A percentile compares a stretch with the other conserved stretches of the same genome.
These are phyloP conservation scores for Linum usitatissimum DNA, from an alignment of 345 rosid species.

Conservation along the genomic window DNA sequence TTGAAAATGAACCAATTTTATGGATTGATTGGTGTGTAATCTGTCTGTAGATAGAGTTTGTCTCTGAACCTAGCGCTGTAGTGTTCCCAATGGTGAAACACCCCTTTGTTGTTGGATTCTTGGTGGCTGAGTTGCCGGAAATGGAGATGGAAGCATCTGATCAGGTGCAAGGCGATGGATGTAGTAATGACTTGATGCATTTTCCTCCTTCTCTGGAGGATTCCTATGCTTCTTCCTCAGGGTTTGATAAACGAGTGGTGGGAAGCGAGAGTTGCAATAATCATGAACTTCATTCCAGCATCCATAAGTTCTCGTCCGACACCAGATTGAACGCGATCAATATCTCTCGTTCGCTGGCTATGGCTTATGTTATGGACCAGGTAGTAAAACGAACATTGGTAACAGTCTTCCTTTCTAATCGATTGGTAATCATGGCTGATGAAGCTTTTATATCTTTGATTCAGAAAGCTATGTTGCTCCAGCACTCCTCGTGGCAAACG, in stretches of 20 bases:
- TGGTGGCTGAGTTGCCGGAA: conserved; percentile 79
- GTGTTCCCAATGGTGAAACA: conserved; percentile 93
- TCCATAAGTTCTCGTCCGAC: conserved; percentile 35
- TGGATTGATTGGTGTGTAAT: conserved; percentile 4
- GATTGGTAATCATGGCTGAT: conserved; percentile 2
- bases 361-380: conserved; percentile 98
- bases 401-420: not conserved
- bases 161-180: conserved; percentile 9
- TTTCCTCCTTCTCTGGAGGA: conserved; percentile 40
- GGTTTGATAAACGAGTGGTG: conserved; percentile 20
- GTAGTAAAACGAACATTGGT: conserved; percentile 17
- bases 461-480: conserved; percentile 71
- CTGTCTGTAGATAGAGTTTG: conserved; percentile 45
- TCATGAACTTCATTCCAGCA: conserved; percentile 13
- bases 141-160: conserved; percentile 16
- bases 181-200: conserved; percentile 17
- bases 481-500: conserved; percentile 88
- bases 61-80: conserved; percentile 50
- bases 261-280: conserved; percentile 25
- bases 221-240: conserved; percentile 36
- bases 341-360: conserved; percentile 61
- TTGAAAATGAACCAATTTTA: not conserved
- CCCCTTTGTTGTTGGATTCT: conserved; percentile 80
- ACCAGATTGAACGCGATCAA: conserved; percentile 64
- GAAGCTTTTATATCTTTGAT: conserved; percentile 2